phyloP scores from a whole-genome alignment of 768 basidiomycete species.

The Lactifluus piperatus region DNA sequence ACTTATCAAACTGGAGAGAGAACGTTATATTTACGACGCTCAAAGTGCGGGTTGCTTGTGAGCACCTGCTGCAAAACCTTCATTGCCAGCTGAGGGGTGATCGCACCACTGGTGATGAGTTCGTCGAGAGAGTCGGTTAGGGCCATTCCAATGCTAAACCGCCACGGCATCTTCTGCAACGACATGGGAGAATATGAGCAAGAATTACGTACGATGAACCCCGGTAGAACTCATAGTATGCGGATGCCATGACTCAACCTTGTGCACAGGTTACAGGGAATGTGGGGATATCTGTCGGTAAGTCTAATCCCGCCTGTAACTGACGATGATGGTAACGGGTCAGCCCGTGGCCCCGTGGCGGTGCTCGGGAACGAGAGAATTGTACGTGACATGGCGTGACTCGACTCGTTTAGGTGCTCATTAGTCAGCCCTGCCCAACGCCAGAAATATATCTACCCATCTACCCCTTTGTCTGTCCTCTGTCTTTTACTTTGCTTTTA shows the following conservation, averaged over 20 bases:
- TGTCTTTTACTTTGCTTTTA: not conserved
- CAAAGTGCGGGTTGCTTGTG: not conserved
- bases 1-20: slow-evolving; percentile 80
- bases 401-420: not conserved
- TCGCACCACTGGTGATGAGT: slow-evolving; percentile 91
- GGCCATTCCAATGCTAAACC: slow-evolving; percentile 84
- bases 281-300: not conserved
- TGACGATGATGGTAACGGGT: not conserved
- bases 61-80: slow-evolving; percentile 92
- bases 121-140: slow-evolving; percentile 98
- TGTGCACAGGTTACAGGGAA: not conserved
- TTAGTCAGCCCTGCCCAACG: slow-evolving; percentile 4
- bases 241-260: slow-evolving; percentile 50
- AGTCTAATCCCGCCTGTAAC: not conserved
- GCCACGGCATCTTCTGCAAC: slow-evolving; percentile 3
- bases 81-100: slow-evolving; percentile 98
- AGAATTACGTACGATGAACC: slow-evolving; percentile 68
- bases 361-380: not conserved
- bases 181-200: slow-evolving; percentile 26
- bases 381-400: slow-evolving; percentile 16
- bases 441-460: no score
- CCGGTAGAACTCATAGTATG: slow-evolving; percentile 90
- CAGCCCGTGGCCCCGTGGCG: not conserved
- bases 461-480: no score
- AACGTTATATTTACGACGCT: not conserved